These are phyloP conservation scores for Colletotrichum sp. DNA, from an alignment of 2,329 filamentous ascomycete species.

Conservation along the genomic window DNA sequence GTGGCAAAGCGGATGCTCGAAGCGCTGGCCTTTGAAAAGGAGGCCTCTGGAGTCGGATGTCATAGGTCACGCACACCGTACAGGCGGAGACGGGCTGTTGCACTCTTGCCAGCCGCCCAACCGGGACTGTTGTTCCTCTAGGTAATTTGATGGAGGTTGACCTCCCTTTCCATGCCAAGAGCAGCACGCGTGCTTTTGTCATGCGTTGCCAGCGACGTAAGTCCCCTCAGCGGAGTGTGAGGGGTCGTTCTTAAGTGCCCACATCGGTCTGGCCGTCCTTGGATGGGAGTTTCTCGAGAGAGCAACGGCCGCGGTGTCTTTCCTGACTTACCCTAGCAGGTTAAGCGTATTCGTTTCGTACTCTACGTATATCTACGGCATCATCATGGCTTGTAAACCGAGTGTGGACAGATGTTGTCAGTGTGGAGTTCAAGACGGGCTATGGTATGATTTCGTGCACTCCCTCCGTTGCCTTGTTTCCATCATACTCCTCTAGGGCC, in stretches of 20 bases:
- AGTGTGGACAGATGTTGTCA: not conserved
- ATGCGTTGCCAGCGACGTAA: not conserved
- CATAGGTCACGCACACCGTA: not conserved
- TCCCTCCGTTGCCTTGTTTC: not conserved
- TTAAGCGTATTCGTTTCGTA: not conserved
- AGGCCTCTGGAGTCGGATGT: not conserved
- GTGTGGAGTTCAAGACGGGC: not conserved
- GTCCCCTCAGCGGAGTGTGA: not conserved
- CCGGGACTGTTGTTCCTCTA: not conserved
- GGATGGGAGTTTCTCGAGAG: not conserved
- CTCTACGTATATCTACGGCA: not conserved
- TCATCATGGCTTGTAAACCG: fast-evolving
- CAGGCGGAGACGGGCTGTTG: not conserved
- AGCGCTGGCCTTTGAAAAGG: not conserved
- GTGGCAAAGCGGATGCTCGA: not conserved
- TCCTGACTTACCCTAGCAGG: not conserved
- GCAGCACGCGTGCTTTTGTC: not conserved
- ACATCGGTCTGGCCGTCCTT: not conserved
- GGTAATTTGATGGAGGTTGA: not conserved
- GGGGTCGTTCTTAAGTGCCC: not conserved
- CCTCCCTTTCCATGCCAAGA: not conserved
- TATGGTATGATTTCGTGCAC: not conserved
- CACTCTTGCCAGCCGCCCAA: not conserved
- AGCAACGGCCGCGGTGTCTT: not conserved
- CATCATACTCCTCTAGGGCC: not conserved